Base-by-base conservation (phyloP, 2,329 filamentous ascomycete genomes). In the Daldinia sp. region DNA sequence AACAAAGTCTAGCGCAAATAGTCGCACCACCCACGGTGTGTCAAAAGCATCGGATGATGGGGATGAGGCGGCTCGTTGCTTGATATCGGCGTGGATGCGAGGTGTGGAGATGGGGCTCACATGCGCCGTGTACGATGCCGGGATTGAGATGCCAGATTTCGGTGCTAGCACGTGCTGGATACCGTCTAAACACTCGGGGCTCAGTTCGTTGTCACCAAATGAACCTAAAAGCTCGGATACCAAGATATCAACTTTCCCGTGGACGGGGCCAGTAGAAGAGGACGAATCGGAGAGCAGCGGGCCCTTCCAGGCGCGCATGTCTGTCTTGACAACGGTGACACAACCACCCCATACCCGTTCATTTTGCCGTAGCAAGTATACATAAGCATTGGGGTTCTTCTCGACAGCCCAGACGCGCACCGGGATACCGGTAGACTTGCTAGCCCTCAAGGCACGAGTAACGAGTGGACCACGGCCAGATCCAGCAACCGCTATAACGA, bases 321-420 rank as follows among this genome's bases (percentile, higher is more conserved):
- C 95, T 0, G 93, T 96, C 79, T 97, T 96, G 68, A 98, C 90
- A 29, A 99, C 87, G 1, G 89, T 94, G 17, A 97, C 94, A 54
- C 85, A 85, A 19, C 89, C 87, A 59, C 82, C 84, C 95, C 95
- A 99, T n/a, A 88, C 83, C 15, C 84, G 86, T 67, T 89, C 83
- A 73, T 98, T 98, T 74, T 96, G 93, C 21, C 92, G 86, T 64
- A 97, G 88, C 2, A 99, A 86, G 68, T 97, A 89, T 5, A 99
- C 94, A 75, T 94, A 98, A 0, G 95, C 95, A 73, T 99, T 98
- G 3, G 93, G 95, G 77, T 99, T 99, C 84, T 99, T 99, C 78
- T 99, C 95, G 3, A 99, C 87, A 0, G 92, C 95, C 88, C 93
- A 98, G 45, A 96, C 85, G 69, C 94, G 89, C 51, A 98, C 90